These are phyloP conservation scores for Jatropha multifida DNA, from an alignment of 441 rosid genomes.

Conservation along the genomic window DNA sequence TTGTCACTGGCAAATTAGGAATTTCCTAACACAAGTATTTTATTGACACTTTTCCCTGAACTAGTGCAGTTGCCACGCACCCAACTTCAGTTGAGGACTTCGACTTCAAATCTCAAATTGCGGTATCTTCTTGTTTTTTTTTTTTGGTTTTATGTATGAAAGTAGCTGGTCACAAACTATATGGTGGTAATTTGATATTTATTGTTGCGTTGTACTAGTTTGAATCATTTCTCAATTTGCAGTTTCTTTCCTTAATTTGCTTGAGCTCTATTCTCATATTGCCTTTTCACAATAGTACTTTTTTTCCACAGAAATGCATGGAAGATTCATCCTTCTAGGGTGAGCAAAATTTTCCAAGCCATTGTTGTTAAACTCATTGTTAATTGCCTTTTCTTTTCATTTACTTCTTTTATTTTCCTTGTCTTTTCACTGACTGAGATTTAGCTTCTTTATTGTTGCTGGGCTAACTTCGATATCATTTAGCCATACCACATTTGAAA, in stretches of 20 bases:
- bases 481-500: neutral
- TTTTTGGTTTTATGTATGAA: neutral
- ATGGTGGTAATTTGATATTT: neutral
- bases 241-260: neutral
- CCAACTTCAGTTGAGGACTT: slow-evolving; percentile 33
- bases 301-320: slow-evolving; percentile 63
- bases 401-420: neutral
- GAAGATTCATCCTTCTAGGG: slow-evolving; percentile 87
- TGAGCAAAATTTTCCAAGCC: slow-evolving; percentile 20
- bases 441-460: neutral
- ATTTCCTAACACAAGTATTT: slow-evolving; percentile 8
- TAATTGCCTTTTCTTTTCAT: neutral
- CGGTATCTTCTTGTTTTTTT: slow-evolving; percentile 42
- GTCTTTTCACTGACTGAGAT: neutral
- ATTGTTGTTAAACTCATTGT: slow-evolving; percentile 6
- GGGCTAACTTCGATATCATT: neutral
- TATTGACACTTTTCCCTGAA: slow-evolving; percentile 24
- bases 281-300: slow-evolving; percentile 13
- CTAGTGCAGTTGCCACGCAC: slow-evolving; percentile 37
- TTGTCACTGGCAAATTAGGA: slow-evolving; percentile 12
- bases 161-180: neutral
- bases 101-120: slow-evolving; percentile 68
- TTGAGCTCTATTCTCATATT: neutral
- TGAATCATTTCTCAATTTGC: slow-evolving; percentile 11
- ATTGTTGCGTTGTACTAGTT: neutral